Evolutionary conservation across 441 rosid genomes (phyloP).

Genomic region (Populus tomentosa): DNA sequence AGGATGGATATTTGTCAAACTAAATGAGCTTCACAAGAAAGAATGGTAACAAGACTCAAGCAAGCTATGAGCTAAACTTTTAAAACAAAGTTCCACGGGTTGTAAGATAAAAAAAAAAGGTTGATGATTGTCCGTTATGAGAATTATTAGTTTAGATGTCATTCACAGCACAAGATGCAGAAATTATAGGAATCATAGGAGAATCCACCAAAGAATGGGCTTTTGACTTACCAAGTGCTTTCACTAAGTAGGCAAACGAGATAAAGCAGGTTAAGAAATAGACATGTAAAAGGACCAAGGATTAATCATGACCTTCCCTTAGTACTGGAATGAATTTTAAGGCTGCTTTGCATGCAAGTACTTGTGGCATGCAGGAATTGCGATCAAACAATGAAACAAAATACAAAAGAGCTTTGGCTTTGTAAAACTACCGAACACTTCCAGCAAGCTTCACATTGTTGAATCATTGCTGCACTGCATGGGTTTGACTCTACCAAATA

Average conservation of each 20-base stretch:
- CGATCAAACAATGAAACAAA: background rate
- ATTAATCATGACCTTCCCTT: background rate
- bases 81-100: background rate
- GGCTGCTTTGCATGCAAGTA: background rate
- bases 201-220: background rate
- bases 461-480: background rate
- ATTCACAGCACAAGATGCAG: background rate
- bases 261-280: background rate
- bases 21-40: slow-evolving; percentile 5
- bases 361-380: background rate
- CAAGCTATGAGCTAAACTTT: background rate
- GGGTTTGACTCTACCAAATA: background rate
- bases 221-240: background rate
- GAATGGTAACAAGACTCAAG: background rate
- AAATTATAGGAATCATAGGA: background rate
- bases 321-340: background rate
- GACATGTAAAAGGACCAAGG: background rate
- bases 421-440: background rate
- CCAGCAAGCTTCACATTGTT: background rate
- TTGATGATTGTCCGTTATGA: background rate
- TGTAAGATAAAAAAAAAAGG: background rate
- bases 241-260: background rate
- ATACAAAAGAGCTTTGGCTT: background rate
- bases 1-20: background rate
- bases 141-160: background rate